Conservation (phyloP, 768 basidiomycete species). For the Mycena vitilis region DNA sequence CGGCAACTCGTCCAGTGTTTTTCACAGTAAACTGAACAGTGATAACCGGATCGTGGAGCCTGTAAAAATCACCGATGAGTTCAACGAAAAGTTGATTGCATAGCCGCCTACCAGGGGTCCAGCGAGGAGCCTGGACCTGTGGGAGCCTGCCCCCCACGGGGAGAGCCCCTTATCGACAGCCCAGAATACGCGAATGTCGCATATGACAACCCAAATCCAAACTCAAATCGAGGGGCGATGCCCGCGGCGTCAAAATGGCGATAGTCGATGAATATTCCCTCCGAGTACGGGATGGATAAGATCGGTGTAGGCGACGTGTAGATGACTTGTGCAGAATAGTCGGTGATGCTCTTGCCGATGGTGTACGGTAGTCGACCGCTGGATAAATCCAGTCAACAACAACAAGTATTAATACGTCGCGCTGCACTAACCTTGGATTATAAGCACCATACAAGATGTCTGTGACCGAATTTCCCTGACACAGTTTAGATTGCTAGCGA, state of each 20-base stretch:
- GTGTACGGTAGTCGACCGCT: constrained; percentile 62
- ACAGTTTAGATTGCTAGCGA: not conserved
- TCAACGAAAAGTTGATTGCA: not conserved
- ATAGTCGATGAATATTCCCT: constrained; percentile 69
- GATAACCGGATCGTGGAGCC: constrained; percentile 63
- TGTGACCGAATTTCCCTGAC: constrained; percentile 61
- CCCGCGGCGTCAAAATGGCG: constrained; percentile 62
- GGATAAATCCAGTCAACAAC: not conserved
- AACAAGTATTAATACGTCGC: constrained; percentile 4
- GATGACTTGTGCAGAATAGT: constrained; percentile 68
- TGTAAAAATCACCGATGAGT: constrained; percentile 35
- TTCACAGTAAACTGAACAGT: constrained; percentile 62
- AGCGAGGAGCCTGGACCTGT: constrained; percentile 62
- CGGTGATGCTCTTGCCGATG: constrained; percentile 64
- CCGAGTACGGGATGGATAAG: constrained; percentile 65
- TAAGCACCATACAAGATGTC: constrained; percentile 71
- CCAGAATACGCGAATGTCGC: constrained; percentile 65
- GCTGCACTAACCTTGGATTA: constrained; percentile 60
- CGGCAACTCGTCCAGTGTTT: constrained; percentile 66
- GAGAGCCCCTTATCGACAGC: constrained; percentile 52
- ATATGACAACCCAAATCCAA: constrained; percentile 66
- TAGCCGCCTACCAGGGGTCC: constrained; percentile 54
- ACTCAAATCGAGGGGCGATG: constrained; percentile 60
- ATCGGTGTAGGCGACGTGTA: constrained; percentile 50
- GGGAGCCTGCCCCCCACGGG: constrained; percentile 54